phyloP scores from a whole-genome alignment of 129 eudicot genomes.

The Saussurea involucrata region DNA sequence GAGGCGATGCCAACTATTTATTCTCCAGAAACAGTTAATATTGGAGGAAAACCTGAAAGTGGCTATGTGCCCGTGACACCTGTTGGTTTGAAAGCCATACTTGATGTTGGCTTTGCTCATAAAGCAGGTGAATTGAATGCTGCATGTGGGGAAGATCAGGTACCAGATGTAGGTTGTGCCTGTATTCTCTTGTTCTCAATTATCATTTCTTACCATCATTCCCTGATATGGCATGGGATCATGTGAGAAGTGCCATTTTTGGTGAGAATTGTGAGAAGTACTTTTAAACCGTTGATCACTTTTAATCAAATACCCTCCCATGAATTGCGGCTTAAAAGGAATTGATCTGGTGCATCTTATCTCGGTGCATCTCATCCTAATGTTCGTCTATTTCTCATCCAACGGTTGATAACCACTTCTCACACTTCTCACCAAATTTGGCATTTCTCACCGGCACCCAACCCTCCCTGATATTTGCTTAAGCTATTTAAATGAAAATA shows the following conservation, averaged over 20 bases:
- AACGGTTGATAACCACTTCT: too few relatives aligned
- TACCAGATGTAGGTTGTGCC: conserved; percentile 98
- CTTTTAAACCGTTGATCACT: too few relatives aligned
- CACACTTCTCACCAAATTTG: too few relatives aligned
- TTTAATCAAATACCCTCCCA: too few relatives aligned
- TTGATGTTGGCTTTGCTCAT: conserved; percentile 15
- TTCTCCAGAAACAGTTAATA: conserved; percentile 21
- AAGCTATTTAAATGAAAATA: background rate
- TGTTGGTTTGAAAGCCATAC: conserved; percentile 30
- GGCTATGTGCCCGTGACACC: conserved; percentile 22
- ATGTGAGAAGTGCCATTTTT: too few relatives aligned
- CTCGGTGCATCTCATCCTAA: too few relatives aligned
- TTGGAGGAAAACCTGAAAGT: conserved; percentile 27
- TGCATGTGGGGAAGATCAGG: conserved; percentile 71
- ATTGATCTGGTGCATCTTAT: too few relatives aligned
- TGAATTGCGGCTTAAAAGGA: too few relatives aligned
- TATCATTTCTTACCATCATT: conserved; percentile 12
- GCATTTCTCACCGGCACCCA: too few relatives aligned
- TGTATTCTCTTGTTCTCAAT: conserved; percentile 48
- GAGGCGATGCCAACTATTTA: conserved; percentile 14
- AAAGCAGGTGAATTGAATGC: conserved; percentile 37
- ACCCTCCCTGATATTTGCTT: conserved; percentile 1
- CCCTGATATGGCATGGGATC: too few relatives aligned
- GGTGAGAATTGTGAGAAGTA: too few relatives aligned
- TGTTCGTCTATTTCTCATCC: too few relatives aligned